Conservation (phyloP, 176 grass and related monocot species). For the Eremochloa ophiuroides region DNA sequence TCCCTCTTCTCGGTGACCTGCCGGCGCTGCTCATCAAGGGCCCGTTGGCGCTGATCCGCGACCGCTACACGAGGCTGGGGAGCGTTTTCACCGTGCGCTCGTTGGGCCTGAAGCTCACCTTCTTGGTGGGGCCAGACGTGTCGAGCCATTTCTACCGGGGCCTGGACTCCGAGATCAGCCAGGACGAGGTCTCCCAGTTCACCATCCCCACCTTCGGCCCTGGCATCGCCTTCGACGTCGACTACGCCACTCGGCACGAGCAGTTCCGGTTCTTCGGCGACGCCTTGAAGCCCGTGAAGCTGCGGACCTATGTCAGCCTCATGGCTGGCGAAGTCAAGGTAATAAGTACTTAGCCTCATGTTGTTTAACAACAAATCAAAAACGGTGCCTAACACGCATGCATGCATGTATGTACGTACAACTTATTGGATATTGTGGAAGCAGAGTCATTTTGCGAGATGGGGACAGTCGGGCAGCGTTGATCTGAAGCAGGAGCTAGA, state of each 20-base stretch:
- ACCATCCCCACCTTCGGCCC: constrained; percentile 58
- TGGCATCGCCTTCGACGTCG: constrained; percentile 49
- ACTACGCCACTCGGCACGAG: constrained; percentile 37
- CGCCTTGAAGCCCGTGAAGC: constrained; percentile 42
- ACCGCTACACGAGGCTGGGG: constrained; percentile 32
- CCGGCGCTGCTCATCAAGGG: constrained; percentile 38
- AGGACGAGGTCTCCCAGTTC: constrained; percentile 62
- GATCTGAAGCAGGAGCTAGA: constrained; percentile 55
- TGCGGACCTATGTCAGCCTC: constrained; percentile 43
- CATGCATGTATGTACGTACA: no score
- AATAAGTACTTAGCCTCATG: no score
- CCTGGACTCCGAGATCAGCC: constrained; percentile 41
- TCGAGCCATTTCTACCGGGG: constrained; percentile 51
- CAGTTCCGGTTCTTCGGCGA: constrained; percentile 65
- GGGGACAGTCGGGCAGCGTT: constrained; percentile 47
- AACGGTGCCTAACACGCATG: no score
- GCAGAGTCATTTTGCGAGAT: constrained; percentile 48
- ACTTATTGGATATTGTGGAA: background rate
- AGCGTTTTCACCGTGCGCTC: constrained; percentile 50
- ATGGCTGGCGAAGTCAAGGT: constrained; percentile 53
- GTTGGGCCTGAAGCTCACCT: constrained; percentile 34
- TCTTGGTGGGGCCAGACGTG: constrained; percentile 53
- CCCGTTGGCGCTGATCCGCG: constrained; percentile 26
- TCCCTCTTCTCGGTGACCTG: constrained; percentile 33
- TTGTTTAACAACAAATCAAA: no score